Conservation (phyloP, 192 early-diverging fungal genomes). For the Coemansia sp. region DNA sequence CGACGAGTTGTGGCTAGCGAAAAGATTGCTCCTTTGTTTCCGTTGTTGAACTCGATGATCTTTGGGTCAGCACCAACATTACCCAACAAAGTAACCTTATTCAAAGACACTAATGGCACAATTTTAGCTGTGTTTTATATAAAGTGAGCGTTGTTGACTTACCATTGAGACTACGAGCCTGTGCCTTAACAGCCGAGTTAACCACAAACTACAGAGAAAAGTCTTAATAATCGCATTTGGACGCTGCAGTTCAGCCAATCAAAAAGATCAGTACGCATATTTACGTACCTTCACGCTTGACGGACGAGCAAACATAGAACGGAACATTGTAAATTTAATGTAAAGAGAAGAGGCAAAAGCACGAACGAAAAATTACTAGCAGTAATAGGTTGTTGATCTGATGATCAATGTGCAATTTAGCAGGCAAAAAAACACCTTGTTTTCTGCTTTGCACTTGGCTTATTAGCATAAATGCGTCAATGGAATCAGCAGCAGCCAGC, state of each 20-base stretch:
- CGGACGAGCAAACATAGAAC: conserved; percentile 19
- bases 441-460: background rate
- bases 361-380: background rate
- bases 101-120: conserved; percentile 33
- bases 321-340: conserved; percentile 25
- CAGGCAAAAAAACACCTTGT: background rate
- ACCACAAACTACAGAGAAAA: conserved; percentile 12
- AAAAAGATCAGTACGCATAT: background rate
- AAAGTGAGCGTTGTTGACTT: background rate
- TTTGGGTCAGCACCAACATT: conserved; percentile 63
- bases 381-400: background rate
- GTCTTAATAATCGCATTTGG: background rate
- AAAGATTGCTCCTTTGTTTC: conserved; percentile 55
- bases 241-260: background rate
- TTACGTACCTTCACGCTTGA: conserved; percentile 24
- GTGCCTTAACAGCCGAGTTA: conserved; percentile 12
- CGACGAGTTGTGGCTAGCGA: conserved; percentile 64
- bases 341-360: conserved; percentile 1
- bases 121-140: background rate
- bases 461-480: conserved; percentile 16
- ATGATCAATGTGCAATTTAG: background rate
- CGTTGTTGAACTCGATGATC: conserved; percentile 38
- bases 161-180: conserved; percentile 25
- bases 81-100: conserved; percentile 67
- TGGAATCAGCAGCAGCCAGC: conserved; percentile 11